Evolutionary conservation across 2,329 filamentous ascomycete genomes (phyloP), one percentile per base, ranked within the genome.

Genomic region (Rosellinia necatrix): DNA sequence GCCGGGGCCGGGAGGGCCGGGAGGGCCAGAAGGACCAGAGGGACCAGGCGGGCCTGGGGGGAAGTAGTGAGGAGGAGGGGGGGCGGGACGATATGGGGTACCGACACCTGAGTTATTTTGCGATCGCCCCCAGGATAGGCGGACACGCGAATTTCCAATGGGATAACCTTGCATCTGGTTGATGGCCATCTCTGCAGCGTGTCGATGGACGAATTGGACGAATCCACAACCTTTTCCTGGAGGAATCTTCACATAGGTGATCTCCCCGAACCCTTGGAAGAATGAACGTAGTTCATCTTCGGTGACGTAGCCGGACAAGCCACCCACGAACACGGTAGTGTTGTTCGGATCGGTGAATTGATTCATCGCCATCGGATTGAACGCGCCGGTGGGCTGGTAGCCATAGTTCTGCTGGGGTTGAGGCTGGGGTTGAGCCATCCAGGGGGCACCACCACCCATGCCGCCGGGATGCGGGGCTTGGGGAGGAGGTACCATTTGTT

Each of bases 111-210:
- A 97, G 82, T 99, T 99, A 86, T 97, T 99, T 82, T 99, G 94
- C 52, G 90, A 96, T 63, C 94, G 90, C 62, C 94, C 94, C 94
- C 94, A 99, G 74, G 91, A 96, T 65, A 99, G 84, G 69, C 94
- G 92, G 58, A 99, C 94, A 64, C 94, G 92, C 42, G 93, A 97
- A 82, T 99, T 99, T 53, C 94, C 94, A 70, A 99, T 99, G 21
- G 94, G 94, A 74, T 99, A 99, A 59, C 94, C 94, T 78, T 99
- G 94, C 94, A 99, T 99, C 78, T 99, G 94, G 79, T 99, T 99
- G 84, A 99, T 99, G 66, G 94, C 94, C 94, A 99, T 99, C 80
- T 99, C 94, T 12, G 94, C 94, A 49, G 94, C 94, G 71, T 99
- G 94, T 65, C 94, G 92, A 79, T 99, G 94, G 54, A 99, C 94